These are phyloP conservation scores for Cynara cardunculus DNA, from an alignment of 129 eudicot genomes.

Conservation along the genomic window DNA sequence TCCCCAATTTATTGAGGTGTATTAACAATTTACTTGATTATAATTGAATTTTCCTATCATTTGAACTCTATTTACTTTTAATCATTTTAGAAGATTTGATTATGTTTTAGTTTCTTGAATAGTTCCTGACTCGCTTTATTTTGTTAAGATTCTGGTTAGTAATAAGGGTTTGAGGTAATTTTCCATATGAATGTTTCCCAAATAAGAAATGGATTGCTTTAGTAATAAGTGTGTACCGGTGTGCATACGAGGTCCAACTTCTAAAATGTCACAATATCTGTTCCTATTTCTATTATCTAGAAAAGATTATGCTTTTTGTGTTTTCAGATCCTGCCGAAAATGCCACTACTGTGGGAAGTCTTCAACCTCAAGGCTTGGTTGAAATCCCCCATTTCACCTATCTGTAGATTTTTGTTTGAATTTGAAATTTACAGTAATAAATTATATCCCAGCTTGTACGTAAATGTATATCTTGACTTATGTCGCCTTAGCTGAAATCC, in stretches of 20 bases:
- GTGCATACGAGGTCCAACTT: not conserved
- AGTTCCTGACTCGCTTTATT: not conserved
- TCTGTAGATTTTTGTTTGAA: not conserved
- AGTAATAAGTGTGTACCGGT: not conserved
- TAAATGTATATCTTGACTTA: conserved; percentile 6
- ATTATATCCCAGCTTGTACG: not conserved
- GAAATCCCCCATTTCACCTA: not conserved
- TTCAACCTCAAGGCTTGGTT: not conserved
- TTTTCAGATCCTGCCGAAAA: not conserved
- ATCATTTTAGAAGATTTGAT: not conserved
- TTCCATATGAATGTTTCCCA: not conserved
- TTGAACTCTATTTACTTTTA: conserved; percentile 3
- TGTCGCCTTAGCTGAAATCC: conserved; percentile 1
- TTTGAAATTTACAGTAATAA: not conserved
- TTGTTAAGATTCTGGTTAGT: not conserved
- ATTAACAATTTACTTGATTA: not conserved
- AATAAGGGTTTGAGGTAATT: conserved; percentile 3
- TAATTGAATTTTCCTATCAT: not conserved
- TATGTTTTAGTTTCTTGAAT: not conserved
- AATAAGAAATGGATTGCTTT: not conserved
- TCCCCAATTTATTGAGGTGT: not conserved
- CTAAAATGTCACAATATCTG: not conserved
- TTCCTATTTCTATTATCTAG: not conserved
- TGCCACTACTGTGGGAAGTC: not conserved
- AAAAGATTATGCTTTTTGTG: not conserved